A percentile compares a stretch with the other conserved stretches of the same genome.
These are phyloP conservation scores for Cicer chorassanicum DNA, from an alignment of 306 rosid species.

Conservation along the genomic window DNA sequence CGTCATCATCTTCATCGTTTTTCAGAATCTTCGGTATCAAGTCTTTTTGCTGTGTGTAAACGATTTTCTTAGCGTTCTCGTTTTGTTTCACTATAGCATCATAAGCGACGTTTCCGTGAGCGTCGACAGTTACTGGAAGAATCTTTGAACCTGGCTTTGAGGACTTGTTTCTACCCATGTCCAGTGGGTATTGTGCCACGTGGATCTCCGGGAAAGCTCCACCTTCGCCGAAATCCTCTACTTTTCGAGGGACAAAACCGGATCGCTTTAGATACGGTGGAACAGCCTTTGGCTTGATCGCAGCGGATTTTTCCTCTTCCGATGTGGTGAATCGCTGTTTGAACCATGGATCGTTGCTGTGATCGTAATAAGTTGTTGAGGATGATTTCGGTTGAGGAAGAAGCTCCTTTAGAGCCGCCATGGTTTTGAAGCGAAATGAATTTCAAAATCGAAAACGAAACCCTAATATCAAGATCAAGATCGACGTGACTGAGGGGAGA, in stretches of 20 bases:
- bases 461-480: too few species aligned
- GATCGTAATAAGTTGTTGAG: constrained; percentile 68
- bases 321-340: constrained; percentile 72
- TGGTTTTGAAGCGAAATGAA: constrained; percentile 13
- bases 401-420: constrained; percentile 79
- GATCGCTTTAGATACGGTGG: constrained; percentile 78
- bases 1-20: constrained; percentile 55
- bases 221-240: constrained; percentile 88
- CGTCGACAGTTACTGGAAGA: constrained; percentile 83
- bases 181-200: constrained; percentile 87
- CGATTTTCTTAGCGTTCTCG: constrained; percentile 79
- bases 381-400: constrained; percentile 72
- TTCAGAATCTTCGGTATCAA: constrained; percentile 72
- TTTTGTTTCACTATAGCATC: constrained; percentile 89
- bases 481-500: too few species aligned
- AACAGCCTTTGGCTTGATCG: constrained; percentile 58
- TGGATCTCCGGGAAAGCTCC: constrained; percentile 95
- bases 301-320: constrained; percentile 61
- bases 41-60: constrained; percentile 80
- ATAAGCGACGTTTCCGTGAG: constrained; percentile 78
- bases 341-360: constrained; percentile 91
- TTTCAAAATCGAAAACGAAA: too few species aligned
- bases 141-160: constrained; percentile 68
- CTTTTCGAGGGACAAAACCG: constrained; percentile 82
- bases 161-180: constrained; percentile 74